Percentiles rank a stretch among this genome's conserved stretches.
Evolutionary conservation across 345 rosid species (phyloP).

Genomic region (Erodium maritimum): DNA sequence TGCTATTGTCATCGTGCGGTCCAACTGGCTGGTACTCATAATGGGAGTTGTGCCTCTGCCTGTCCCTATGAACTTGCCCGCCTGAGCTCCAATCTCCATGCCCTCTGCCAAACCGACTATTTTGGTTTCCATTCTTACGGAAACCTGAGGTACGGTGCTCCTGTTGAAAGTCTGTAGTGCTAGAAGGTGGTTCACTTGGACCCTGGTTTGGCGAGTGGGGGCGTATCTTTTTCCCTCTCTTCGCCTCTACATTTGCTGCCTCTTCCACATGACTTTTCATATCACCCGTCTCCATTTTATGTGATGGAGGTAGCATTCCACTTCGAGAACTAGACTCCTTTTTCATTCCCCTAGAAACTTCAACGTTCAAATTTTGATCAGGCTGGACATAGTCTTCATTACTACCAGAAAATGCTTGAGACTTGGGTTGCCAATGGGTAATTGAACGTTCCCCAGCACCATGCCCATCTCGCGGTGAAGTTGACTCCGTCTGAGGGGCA

Average conservation of each 20-base stretch:
- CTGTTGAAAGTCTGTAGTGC: conserved; percentile 25
- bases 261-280: conserved; percentile 22
- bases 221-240: conserved; percentile 35
- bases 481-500: conserved; percentile 27
- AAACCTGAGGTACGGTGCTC: conserved; percentile 37
- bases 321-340: conserved; percentile 26
- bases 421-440: conserved; percentile 71
- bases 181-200: conserved; percentile 21
- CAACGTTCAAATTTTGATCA: conserved; percentile 26
- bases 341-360: conserved; percentile 25
- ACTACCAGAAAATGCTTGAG: conserved; percentile 26
- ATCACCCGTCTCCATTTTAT: conserved; percentile 16
- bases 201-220: conserved; percentile 27
- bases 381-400: conserved; percentile 32
- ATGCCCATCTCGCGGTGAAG: conserved; percentile 50
- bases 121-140: conserved; percentile 49
- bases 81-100: conserved; percentile 63
- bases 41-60: conserved; percentile 50
- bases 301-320: conserved; percentile 13
- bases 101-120: conserved; percentile 36
- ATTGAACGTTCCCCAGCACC: conserved; percentile 36
- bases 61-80: conserved; percentile 52
- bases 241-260: conserved; percentile 23
- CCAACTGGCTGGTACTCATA: conserved; percentile 82
- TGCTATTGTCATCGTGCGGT: conserved; percentile 20